Percentiles rank a stretch among this genome's conserved stretches.
phyloP scores from a whole-genome alignment of 2,329 filamentous ascomycete genomes.

The Fusarium heterosporum region DNA sequence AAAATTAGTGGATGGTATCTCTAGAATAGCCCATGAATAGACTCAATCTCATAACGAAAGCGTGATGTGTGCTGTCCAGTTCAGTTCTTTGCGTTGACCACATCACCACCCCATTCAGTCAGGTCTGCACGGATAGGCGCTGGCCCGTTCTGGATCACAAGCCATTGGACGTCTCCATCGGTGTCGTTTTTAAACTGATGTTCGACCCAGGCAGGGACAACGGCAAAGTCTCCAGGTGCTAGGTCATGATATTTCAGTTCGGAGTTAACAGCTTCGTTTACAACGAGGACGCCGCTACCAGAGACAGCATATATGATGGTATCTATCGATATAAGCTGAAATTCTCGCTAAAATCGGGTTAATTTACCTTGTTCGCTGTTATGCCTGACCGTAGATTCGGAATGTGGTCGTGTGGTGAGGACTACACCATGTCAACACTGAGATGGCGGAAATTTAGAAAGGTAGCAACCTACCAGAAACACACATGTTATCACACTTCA shows the following conservation, averaged over 20 bases:
- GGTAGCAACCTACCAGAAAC: constrained; percentile 65
- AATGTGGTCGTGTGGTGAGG: constrained; percentile 72
- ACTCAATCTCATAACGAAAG: not conserved
- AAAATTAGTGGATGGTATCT: constrained; percentile 21
- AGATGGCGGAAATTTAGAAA: not conserved
- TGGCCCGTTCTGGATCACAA: constrained; percentile 72
- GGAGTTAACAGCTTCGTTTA: constrained; percentile 64
- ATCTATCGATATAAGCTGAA: constrained; percentile 57
- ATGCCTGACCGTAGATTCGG: constrained; percentile 73
- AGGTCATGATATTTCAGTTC: constrained; percentile 67
- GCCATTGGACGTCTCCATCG: constrained; percentile 71
- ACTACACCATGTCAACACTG: constrained; percentile 54
- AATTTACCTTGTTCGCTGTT: constrained; percentile 73
- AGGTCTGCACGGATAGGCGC: constrained; percentile 72
- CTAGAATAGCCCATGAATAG: constrained; percentile 5
- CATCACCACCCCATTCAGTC: constrained; percentile 69
- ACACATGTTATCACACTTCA: constrained; percentile 75
- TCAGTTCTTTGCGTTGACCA: constrained; percentile 47
- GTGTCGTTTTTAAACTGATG: constrained; percentile 77
- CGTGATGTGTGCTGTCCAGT: not conserved
- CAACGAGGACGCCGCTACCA: constrained; percentile 71
- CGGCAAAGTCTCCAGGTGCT: constrained; percentile 73
- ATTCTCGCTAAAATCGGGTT: not conserved
- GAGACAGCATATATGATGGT: constrained; percentile 75
- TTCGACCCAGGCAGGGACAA: constrained; percentile 76